phyloP scores from a whole-genome alignment of 1,284 basidiomycete genomes.

The Trichosporon faecale region DNA sequence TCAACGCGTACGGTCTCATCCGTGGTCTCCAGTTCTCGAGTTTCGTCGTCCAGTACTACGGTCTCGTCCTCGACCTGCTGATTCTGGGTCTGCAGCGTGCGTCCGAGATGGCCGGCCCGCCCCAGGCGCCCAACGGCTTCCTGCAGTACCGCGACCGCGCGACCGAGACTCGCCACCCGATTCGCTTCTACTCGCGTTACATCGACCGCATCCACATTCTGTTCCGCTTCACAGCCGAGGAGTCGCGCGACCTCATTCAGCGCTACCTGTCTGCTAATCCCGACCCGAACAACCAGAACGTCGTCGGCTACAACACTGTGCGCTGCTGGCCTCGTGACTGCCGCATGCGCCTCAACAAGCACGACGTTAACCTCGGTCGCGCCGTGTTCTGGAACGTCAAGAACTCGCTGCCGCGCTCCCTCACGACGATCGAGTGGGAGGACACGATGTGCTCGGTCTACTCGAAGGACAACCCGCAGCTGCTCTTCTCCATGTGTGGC shows the following conservation, averaged over 20 bases:
- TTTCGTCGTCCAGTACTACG: constrained; percentile 97
- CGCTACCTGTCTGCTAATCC: constrained; percentile 95
- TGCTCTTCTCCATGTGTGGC: constrained; percentile 96
- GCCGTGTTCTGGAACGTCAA: constrained; percentile 99
- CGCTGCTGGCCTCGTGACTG: constrained; percentile 99
- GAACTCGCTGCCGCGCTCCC: constrained; percentile 88
- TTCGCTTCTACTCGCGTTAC: constrained; percentile 91
- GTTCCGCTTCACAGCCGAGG: constrained; percentile 98
- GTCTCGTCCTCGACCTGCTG: constrained; percentile 82
- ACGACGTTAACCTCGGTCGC: constrained; percentile 96
- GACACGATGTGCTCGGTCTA: constrained; percentile 95
- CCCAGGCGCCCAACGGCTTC: constrained; percentile 93
- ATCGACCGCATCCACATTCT: constrained; percentile 90
- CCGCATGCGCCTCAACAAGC: constrained; percentile 98
- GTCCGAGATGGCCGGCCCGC: constrained; percentile 94
- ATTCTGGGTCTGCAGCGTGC: constrained; percentile 91
- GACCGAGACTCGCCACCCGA: constrained; percentile 90
- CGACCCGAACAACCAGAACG: constrained; percentile 97
- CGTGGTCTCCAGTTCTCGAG: constrained; percentile 93
- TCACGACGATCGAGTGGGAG: constrained; percentile 99
- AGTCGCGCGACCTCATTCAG: constrained; percentile 95
- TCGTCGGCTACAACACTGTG: constrained; percentile 99
- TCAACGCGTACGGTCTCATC: constrained; percentile 67
- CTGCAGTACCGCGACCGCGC: constrained; percentile 88
- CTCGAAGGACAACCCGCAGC: constrained; percentile 95